Percentiles rank a stretch among this genome's conserved stretches.
Evolutionary conservation across 2,329 filamentous ascomycete genomes (phyloP).

Genomic region (Volutella citrinella): DNA sequence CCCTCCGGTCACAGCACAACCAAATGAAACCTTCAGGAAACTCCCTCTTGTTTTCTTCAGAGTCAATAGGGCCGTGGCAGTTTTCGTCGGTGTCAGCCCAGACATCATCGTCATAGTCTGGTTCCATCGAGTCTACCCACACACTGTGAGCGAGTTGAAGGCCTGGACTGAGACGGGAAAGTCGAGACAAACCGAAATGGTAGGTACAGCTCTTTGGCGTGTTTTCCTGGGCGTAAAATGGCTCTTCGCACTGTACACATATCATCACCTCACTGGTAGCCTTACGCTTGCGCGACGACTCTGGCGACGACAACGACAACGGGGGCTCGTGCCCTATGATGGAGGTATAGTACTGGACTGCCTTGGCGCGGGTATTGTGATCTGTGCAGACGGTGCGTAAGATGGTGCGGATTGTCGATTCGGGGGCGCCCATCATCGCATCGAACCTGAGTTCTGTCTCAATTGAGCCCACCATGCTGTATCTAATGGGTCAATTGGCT

Average conservation of each 20-base stretch:
- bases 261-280: conserved; percentile 12
- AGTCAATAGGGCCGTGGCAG: conserved; percentile 13
- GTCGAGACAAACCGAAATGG: conserved; percentile 18
- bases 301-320: too few relatives aligned
- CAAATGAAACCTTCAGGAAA: conserved; percentile 20
- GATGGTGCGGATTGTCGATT: conserved; percentile 15
- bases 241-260: conserved; percentile 13
- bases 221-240: conserved; percentile 12
- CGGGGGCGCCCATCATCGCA: conserved; percentile 11
- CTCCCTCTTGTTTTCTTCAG: conserved; percentile 6
- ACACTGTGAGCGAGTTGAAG: too few relatives aligned
- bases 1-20: conserved; percentile 15
- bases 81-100: conserved; percentile 15
- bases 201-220: conserved; percentile 8
- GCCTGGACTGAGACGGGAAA: not conserved
- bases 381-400: conserved; percentile 17
- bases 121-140: conserved; percentile 13
- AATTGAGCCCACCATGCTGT: too few relatives aligned
- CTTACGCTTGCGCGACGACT: conserved; percentile 18
- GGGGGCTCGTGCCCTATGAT: too few relatives aligned
- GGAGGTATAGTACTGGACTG: conserved; percentile 5
- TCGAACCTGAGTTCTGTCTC: too few relatives aligned
- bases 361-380: not conserved
- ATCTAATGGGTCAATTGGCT: too few relatives aligned
- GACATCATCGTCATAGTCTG: conserved; percentile 5